phyloP scores from a whole-genome alignment of 2,329 filamentous ascomycete genomes.

The Sphaerulina musiva region DNA sequence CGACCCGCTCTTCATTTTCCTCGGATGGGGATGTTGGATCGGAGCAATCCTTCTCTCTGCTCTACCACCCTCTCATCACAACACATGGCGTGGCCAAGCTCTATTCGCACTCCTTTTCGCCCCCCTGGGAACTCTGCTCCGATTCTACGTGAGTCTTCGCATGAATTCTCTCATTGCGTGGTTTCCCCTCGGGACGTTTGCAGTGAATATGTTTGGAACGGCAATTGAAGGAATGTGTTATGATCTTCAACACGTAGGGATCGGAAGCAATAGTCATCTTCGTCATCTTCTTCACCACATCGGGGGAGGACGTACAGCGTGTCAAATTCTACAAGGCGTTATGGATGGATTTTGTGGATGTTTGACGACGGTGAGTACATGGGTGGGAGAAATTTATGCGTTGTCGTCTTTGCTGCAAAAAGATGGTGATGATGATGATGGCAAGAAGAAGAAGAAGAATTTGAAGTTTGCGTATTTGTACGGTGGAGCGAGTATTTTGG shows the following conservation, averaged over 20 bases:
- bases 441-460: constrained; percentile 21
- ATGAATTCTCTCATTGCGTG: constrained; percentile 61
- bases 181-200: constrained; percentile 83
- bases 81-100: constrained; percentile 67
- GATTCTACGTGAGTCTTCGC: constrained; percentile 64
- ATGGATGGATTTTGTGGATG: constrained; percentile 46
- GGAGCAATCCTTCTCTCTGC: constrained; percentile 66
- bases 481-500: constrained; percentile 54
- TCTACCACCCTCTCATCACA: constrained; percentile 55
- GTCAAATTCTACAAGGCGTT: constrained; percentile 44
- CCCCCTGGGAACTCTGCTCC: constrained; percentile 66
- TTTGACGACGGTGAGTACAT: constrained; percentile 45
- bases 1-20: constrained; percentile 56
- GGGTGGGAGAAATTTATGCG: constrained; percentile 41
- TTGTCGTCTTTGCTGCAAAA: too few relatives aligned
- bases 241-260: constrained; percentile 63
- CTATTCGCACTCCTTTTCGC: constrained; percentile 76
- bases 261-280: too few relatives aligned
- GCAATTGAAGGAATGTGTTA: constrained; percentile 67
- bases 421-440: constrained; percentile 16
- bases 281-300: constrained; percentile 11
- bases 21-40: constrained; percentile 71
- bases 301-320: constrained; percentile 39
- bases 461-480: constrained; percentile 60
- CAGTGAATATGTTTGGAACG: constrained; percentile 72